A percentile compares a stretch with the other conserved stretches of the same genome.
phyloP scores from a whole-genome alignment of 2,329 filamentous ascomycete genomes.

The Pseudocercospora eumusae region DNA sequence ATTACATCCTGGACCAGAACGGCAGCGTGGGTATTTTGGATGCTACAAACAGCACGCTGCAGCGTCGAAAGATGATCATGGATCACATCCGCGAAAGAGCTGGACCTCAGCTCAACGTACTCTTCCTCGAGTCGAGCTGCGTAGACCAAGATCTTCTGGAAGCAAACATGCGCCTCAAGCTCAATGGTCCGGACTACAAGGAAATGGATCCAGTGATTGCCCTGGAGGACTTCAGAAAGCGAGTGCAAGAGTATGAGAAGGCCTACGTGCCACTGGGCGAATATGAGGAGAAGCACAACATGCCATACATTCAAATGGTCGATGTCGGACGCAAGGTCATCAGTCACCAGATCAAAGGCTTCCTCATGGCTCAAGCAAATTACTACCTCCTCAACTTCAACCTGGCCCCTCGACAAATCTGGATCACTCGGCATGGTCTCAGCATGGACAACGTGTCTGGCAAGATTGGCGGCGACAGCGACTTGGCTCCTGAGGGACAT shows the following conservation, averaged over 20 bases:
- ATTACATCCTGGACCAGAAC: slow-evolving; percentile 79
- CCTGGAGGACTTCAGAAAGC: slow-evolving; percentile 85
- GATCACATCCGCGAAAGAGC: slow-evolving; percentile 79
- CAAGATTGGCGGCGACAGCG: slow-evolving; percentile 88
- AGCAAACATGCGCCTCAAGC: slow-evolving; percentile 94
- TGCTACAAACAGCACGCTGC: slow-evolving; percentile 92
- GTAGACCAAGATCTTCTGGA: slow-evolving; percentile 81
- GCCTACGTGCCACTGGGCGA: slow-evolving; percentile 83
- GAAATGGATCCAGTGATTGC: slow-evolving; percentile 87
- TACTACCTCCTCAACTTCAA: slow-evolving; percentile 98
- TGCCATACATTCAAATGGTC: slow-evolving; percentile 97
- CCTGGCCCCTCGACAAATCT: slow-evolving; percentile 90
- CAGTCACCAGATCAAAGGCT: slow-evolving; percentile 85
- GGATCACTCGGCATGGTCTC: slow-evolving; percentile 95
- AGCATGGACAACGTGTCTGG: slow-evolving; percentile 83
- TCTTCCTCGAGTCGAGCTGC: slow-evolving; percentile 95
- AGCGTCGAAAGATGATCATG: slow-evolving; percentile 73
- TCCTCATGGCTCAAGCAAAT: slow-evolving; percentile 86
- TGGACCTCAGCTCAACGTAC: slow-evolving; percentile 79
- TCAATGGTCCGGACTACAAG: slow-evolving; percentile 93
- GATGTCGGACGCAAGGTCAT: slow-evolving; percentile 95
- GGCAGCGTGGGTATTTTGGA: slow-evolving; percentile 94
- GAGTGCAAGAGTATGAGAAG: slow-evolving; percentile 89
- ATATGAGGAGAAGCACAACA: slow-evolving; percentile 77
- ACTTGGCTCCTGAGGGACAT: slow-evolving; percentile 76